Percentiles rank a stretch among this genome's conserved stretches.
These are phyloP conservation scores for Groenewaldozyma sp. DNA, from an alignment of 1,139 yeast genomes.

Conservation along the genomic window DNA sequence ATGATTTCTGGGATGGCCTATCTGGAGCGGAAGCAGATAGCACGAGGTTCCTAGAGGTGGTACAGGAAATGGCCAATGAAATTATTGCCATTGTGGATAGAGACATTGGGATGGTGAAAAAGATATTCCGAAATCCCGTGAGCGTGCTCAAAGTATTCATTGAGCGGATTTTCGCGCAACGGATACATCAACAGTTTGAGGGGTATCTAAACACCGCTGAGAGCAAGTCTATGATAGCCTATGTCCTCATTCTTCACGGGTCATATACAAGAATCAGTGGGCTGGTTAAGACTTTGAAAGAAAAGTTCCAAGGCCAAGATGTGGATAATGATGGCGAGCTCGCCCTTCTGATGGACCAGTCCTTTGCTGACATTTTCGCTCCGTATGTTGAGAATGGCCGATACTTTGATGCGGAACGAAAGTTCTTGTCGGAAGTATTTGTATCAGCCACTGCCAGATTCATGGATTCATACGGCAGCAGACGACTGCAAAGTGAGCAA, in stretches of 20 bases:
- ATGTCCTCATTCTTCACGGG: conserved; percentile 65
- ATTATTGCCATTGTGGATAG: conserved; percentile 44
- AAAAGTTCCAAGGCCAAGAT: conserved; percentile 34
- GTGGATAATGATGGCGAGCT: conserved; percentile 41
- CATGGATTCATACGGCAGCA: conserved; percentile 20
- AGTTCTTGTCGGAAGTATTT: conserved; percentile 56
- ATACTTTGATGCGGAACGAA: conserved; percentile 68
- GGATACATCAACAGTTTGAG: conserved; percentile 57
- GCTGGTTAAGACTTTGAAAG: conserved; percentile 58
- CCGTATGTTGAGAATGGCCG: conserved; percentile 59
- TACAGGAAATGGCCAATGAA: conserved; percentile 35
- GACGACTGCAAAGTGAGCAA: conserved; percentile 17
- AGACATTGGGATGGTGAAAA: conserved; percentile 64
- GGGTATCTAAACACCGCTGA: conserved; percentile 55
- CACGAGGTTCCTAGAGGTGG: conserved; percentile 32
- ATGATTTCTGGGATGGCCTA: conserved; percentile 39
- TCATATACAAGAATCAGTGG: conserved; percentile 53
- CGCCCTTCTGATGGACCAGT: conserved; percentile 56
- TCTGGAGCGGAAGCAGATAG: conserved; percentile 38
- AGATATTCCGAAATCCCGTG: conserved; percentile 61
- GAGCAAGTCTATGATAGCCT: conserved; percentile 59
- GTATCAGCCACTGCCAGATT: conserved; percentile 27
- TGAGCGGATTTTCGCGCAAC: conserved; percentile 71
- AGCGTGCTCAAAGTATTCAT: conserved; percentile 62
- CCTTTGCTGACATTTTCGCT: conserved; percentile 61